Percentiles rank a stretch among this genome's conserved stretches.
Conservation (phyloP, 2,329 filamentous ascomycete species). For the Arthroderma uncinatum region DNA sequence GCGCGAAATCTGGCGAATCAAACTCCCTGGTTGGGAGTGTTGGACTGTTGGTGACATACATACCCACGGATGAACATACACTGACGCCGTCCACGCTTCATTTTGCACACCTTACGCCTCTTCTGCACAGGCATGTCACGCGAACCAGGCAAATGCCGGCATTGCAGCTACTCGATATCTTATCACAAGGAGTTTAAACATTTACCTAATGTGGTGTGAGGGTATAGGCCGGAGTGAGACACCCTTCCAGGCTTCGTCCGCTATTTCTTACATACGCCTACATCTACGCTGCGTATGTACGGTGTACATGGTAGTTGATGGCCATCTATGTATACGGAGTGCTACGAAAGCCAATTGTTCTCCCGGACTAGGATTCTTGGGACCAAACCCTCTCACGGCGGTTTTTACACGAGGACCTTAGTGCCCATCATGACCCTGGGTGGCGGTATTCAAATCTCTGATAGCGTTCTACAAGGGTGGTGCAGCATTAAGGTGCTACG, state of each 20-base stretch:
- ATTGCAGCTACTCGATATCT: not conserved
- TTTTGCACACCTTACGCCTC: not conserved
- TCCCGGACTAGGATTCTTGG: not conserved
- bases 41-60: not conserved
- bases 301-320: not conserved
- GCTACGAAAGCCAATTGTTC: not conserved
- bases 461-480: not conserved
- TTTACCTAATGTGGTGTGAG: not conserved
- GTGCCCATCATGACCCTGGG: not conserved
- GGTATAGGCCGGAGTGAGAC: not conserved
- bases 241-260: not conserved
- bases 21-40: not conserved
- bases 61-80: not conserved
- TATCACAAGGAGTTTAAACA: not conserved
- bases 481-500: not conserved
- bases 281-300: not conserved
- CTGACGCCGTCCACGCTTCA: not conserved
- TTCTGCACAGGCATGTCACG: not conserved
- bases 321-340: not conserved
- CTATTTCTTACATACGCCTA: not conserved
- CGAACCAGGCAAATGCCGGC: not conserved
- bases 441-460: not conserved
- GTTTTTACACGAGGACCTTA: not conserved
- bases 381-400: not conserved
- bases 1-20: not conserved